Conservation (phyloP, 768 basidiomycete species). For the Rhizopogon vinicolor region DNA sequence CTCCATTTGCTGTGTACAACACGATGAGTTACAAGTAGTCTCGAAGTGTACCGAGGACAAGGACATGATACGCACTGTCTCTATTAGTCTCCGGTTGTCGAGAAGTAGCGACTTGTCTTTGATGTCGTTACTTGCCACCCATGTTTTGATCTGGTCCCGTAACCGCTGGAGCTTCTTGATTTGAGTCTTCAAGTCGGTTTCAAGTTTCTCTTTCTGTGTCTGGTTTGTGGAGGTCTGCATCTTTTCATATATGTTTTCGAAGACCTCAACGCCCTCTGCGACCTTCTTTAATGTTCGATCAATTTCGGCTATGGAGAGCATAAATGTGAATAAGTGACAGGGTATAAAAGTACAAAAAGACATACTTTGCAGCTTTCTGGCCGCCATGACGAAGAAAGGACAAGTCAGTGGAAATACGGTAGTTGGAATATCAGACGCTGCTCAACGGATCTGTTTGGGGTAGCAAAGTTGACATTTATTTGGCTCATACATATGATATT, state of each 20-base stretch:
- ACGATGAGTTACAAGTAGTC: conserved; percentile 2
- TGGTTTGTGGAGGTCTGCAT: conserved; percentile 95
- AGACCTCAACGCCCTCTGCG: conserved; percentile 89
- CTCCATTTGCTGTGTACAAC: conserved; percentile 91
- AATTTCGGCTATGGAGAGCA: conserved; percentile 76
- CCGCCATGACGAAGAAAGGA: conserved; percentile 61
- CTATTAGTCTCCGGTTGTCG: conserved; percentile 94
- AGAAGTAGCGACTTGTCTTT: conserved; percentile 94
- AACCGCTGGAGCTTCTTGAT: conserved; percentile 92
- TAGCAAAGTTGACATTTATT: conserved; percentile 6
- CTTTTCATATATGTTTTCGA: conserved; percentile 96
- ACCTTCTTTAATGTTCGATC: conserved; percentile 99
- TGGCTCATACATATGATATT: conserved; percentile 6
- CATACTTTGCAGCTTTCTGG: conserved; percentile 85
- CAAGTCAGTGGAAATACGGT: conserved; percentile 3
- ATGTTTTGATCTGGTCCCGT: conserved; percentile 89
- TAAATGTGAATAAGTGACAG: neutral
- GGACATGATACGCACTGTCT: conserved; percentile 65
- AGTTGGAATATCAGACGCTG: conserved; percentile 4
- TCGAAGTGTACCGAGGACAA: conserved; percentile 3
- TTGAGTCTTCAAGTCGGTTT: conserved; percentile 94
- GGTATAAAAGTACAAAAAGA: neutral
- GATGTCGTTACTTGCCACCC: conserved; percentile 97
- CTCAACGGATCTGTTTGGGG: conserved; percentile 2
- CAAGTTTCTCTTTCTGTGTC: conserved; percentile 98